A percentile compares a stretch with the other conserved stretches of the same genome.
These are phyloP conservation scores for Ogataea trehalophila DNA, from an alignment of 805 yeast genomes.

Conservation along the genomic window DNA sequence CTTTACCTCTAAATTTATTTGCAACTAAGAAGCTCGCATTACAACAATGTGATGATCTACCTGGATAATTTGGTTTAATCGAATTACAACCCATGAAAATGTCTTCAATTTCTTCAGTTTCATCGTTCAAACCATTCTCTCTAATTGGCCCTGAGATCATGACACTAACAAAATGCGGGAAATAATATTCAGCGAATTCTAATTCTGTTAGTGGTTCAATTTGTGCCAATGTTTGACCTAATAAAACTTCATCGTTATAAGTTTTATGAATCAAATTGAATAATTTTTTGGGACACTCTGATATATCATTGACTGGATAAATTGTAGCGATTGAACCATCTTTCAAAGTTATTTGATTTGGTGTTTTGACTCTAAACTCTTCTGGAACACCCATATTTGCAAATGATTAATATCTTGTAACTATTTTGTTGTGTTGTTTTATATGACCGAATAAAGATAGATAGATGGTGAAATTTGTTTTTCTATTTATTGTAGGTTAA, in stretches of 20 bases:
- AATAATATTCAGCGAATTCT: conserved; percentile 64
- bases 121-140: conserved; percentile 8
- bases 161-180: conserved; percentile 59
- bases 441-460: no score
- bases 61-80: conserved; percentile 81
- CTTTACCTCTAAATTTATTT: conserved; percentile 49
- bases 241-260: conserved; percentile 62
- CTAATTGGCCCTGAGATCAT: conserved; percentile 33
- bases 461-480: no score
- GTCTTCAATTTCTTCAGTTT: conserved; percentile 37
- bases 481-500: no score
- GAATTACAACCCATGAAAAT: conserved; percentile 68
- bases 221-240: conserved; percentile 75
- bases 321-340: conserved; percentile 40
- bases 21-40: conserved; percentile 84
- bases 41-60: conserved; percentile 81
- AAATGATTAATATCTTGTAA: no score
- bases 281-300: conserved; percentile 47
- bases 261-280: conserved; percentile 41
- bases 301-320: conserved; percentile 48
- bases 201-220: conserved; percentile 35
- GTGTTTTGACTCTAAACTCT: conserved; percentile 4
- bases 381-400: conserved; percentile 7
- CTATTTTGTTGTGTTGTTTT: no score
- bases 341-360: conserved; percentile 19